Evolutionary conservation across 78 protist genomes (phyloP), one percentile per base, ranked within the genome.

Genomic region (Chrysochromulina tobinii): DNA sequence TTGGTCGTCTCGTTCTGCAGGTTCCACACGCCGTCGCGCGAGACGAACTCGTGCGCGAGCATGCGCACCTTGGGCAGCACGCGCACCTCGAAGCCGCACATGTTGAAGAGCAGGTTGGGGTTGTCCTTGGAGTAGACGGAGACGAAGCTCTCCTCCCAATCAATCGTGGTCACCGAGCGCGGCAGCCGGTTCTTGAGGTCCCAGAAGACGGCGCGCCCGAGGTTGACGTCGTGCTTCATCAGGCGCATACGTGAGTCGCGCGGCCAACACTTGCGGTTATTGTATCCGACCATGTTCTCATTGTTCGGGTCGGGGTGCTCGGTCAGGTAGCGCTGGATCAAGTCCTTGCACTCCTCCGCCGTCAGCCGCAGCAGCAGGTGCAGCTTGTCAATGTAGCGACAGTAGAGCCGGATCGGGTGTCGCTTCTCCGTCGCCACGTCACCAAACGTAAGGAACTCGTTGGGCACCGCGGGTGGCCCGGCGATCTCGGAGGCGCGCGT

Each of bases 301-400:
- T 98, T 99, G 97, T 99, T 99, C 53, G 99, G 99, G 90, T 99
- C 99, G 21, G 99, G 99, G 93, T 99, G 97, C 94, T 99, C 99
- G 4, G 99, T 98, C 89, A 99, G 98, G 96, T 95, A 99, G 75
- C 98, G 95, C 91, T 98, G 95, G 88, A 98, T 98, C 53, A 99
- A 92, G 8, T 98, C 99, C 50, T 98, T 72, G 0, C 99, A 92
- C 94, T 99, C 99, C 53, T 98, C 99, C 12, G 66, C 79, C 18
- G 96, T 55, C 93, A 99, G 98, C 9, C 96, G 94, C 92, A 94
- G 94, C 51, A 99, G 79, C 27, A 99, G 85, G 96, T 98, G 95
- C n/a, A 98, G 6, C 54, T 91, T 72, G 92, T 99, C 99, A 51
- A 99, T 88, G 96, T 98, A 96, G 25, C 99, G 97, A 23, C 90